Conservation (phyloP, 2,329 filamentous ascomycete genomes). For the Pezicula carpinea region DNA sequence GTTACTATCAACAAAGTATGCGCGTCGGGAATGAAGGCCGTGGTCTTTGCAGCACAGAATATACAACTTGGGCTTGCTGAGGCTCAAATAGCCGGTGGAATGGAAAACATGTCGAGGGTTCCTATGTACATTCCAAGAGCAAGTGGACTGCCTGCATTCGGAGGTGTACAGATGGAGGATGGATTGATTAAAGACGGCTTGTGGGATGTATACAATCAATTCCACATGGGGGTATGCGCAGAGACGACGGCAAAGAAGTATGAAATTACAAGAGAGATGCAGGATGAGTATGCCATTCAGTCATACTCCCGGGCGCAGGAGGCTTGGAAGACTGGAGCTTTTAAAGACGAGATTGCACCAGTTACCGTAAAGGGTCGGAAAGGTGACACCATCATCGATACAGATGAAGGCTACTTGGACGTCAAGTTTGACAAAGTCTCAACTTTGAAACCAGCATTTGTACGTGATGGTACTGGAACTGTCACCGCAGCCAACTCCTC, state of each 20-base stretch:
- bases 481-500: constrained; percentile 95
- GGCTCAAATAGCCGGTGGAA: constrained; percentile 87
- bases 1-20: constrained; percentile 98
- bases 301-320: constrained; percentile 87
- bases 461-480: constrained; percentile 78
- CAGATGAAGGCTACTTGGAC: constrained; percentile 86
- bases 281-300: constrained; percentile 86
- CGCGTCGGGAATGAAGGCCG: constrained; percentile 89
- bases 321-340: constrained; percentile 78
- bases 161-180: constrained; percentile 82
- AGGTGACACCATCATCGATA: constrained; percentile 72
- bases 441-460: constrained; percentile 85
- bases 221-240: constrained; percentile 97
- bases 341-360: constrained; percentile 84
- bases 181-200: constrained; percentile 91
- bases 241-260: constrained; percentile 92
- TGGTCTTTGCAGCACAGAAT: constrained; percentile 85
- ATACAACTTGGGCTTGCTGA: constrained; percentile 89
- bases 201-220: constrained; percentile 93
- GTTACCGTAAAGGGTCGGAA: constrained; percentile 83
- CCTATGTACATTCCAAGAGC: constrained; percentile 85
- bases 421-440: constrained; percentile 83
- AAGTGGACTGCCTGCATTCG: constrained; percentile 79
- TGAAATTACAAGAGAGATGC: constrained; percentile 73
- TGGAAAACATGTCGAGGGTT: constrained; percentile 96